Base-by-base conservation (phyloP, 331 rosid species). In the Malus hybrid region DNA sequence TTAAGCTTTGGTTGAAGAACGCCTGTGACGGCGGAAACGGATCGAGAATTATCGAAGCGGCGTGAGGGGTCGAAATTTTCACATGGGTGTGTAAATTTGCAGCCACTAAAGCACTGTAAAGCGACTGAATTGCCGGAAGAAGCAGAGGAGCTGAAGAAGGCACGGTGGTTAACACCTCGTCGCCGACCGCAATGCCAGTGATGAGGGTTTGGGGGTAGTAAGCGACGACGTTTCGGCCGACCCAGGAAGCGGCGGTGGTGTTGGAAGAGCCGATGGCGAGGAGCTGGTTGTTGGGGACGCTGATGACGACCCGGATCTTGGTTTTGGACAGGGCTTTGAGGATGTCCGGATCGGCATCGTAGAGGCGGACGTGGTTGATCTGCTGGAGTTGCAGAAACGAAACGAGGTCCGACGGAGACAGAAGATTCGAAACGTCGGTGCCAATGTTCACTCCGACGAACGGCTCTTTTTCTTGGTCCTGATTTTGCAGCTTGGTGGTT, bases 11-110 rank as follows among this genome's bases (percentile, higher is more conserved):
- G 83, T 93, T 93, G 79, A 93, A 93, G 76, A 81, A 93, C 6
- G 98, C 87, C 65, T 93, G 98, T 7, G 98, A 93, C 5, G 98
- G 98, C 4, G 98, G 98, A 62, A 93, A 93, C 4, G 96, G 88
- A 69, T 91, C 86, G 0, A 86, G 86, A 60, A 93, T 83, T 3
- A 91, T 64, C 6, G 96, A 84, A 0, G 96, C 92, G 0, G 98
- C 84, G 67, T 84, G 91, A 3, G 98, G 97, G 60, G 97, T 88
- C 3, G 98, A 93, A 70, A 93, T 70, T 62, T 72, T 79, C 76
- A 93, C 79, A 52, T 80, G 71, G 72, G 76, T 71, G 18, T 90
- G 88, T 20, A 91, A 91, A 6, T 89, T 88, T 1, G 89, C 82
- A 15, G 89, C 82, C 12, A 91, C 96, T 24, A 91, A 79, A 20